A percentile compares a stretch with the other conserved stretches of the same genome.
Conservation (phyloP, 148 eudicot species). For the Arctostaphylos glauca region DNA sequence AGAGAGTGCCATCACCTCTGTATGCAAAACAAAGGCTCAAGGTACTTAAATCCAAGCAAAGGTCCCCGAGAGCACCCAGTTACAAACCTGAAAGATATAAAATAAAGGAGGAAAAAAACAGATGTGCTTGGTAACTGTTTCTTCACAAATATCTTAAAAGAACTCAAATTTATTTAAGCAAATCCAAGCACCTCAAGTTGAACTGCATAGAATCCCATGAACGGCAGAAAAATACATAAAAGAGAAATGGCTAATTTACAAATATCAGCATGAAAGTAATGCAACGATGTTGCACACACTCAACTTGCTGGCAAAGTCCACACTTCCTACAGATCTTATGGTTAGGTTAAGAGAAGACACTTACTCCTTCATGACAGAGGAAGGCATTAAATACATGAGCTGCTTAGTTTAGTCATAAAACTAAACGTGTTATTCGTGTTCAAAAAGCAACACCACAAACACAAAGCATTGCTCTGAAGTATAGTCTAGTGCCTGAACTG, state of each 20-base stretch:
- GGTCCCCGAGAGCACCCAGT: constrained; percentile 99
- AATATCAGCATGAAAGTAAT: background rate
- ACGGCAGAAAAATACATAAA: background rate
- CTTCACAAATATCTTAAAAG: background rate
- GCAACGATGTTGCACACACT: background rate
- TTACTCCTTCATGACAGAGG: background rate
- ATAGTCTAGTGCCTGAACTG: background rate
- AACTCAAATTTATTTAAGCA: background rate
- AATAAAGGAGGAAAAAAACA: background rate
- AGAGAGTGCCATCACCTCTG: constrained; percentile 56
- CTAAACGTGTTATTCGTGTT: background rate
- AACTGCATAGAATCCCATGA: background rate
- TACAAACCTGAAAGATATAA: constrained; percentile 56
- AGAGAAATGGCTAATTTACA: background rate
- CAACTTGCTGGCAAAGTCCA: background rate
- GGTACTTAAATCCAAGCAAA: constrained; percentile 80
- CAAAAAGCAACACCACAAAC: background rate
- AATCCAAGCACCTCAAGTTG: background rate
- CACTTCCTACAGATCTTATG: background rate
- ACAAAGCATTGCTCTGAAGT: background rate
- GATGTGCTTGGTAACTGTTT: background rate
- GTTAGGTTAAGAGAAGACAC: background rate
- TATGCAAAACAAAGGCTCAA: constrained; percentile 92
- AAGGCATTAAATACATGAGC: background rate
- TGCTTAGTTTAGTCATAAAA: background rate